Evolutionary conservation across 768 basidiomycete genomes (phyloP).

Genomic region (Punctularia strigosozonata): DNA sequence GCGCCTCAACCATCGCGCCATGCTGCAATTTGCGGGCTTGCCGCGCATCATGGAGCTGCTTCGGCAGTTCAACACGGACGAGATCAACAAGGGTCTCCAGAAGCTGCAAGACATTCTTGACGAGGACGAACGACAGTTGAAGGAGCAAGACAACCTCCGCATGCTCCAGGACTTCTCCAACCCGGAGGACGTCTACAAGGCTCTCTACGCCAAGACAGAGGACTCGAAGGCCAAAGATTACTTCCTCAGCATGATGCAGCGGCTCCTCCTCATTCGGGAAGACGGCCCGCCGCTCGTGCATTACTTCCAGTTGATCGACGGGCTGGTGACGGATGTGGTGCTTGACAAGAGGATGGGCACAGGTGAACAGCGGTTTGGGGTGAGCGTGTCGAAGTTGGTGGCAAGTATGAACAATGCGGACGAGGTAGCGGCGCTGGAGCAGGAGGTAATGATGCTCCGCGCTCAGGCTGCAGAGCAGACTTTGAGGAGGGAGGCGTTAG

Average conservation of each 20-base stretch:
- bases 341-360: conserved; percentile 83
- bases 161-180: conserved; percentile 67
- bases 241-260: conserved; percentile 90
- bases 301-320: conserved; percentile 87
- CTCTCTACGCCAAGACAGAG: conserved; percentile 64
- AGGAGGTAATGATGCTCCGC: conserved; percentile 63
- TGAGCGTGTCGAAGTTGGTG: conserved; percentile 82
- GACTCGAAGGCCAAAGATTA: conserved; percentile 73
- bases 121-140: conserved; percentile 63
- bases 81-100: conserved; percentile 56
- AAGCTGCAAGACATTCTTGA: conserved; percentile 49
- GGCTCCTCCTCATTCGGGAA: conserved; percentile 81
- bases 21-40: conserved; percentile 85
- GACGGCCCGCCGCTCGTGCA: conserved; percentile 77
- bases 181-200: conserved; percentile 80
- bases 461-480: conserved; percentile 51
- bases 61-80: conserved; percentile 47
- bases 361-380: conserved; percentile 75
- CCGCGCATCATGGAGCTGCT: conserved; percentile 61
- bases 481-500: conserved; percentile 72
- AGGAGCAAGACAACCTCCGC: conserved; percentile 64
- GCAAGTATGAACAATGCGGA: conserved; percentile 88
- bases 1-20: conserved; percentile 74
- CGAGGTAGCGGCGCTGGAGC: conserved; percentile 62
- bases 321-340: conserved; percentile 81